phyloP scores from a whole-genome alignment of 2,329 filamentous ascomycete genomes.

The Tolypocladium inflatum region DNA sequence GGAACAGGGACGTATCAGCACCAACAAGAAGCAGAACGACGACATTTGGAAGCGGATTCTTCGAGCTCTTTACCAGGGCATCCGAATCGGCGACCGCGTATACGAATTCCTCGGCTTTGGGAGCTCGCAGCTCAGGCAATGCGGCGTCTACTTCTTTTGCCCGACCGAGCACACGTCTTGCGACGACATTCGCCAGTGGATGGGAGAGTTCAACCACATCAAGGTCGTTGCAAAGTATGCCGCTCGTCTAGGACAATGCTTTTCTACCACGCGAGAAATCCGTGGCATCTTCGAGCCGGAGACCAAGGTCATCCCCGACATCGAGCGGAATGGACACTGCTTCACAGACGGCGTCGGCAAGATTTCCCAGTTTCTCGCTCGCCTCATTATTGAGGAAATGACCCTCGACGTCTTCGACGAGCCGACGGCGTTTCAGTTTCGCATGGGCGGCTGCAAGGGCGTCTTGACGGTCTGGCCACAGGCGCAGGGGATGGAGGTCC shows the following conservation, averaged over 20 bases:
- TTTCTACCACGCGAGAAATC: conserved; percentile 81
- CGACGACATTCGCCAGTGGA: conserved; percentile 70
- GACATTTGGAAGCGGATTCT: conserved; percentile 67
- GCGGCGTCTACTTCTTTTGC: conserved; percentile 89
- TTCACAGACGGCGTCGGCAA: conserved; percentile 94
- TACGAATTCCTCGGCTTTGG: conserved; percentile 92
- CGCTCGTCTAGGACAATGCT: conserved; percentile 85
- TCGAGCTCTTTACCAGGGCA: conserved; percentile 65
- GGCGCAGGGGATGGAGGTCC: conserved; percentile 56
- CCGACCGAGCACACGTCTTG: conserved; percentile 57
- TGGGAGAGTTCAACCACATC: conserved; percentile 80
- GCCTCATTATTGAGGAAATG: conserved; percentile 64
- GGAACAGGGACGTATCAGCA: conserved; percentile 44
- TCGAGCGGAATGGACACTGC: conserved; percentile 56
- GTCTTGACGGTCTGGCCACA: conserved; percentile 69
- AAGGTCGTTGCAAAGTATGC: conserved; percentile 80
- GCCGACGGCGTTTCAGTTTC: conserved; percentile 85
- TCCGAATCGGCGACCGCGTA: conserved; percentile 68
- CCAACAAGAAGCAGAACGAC: conserved; percentile 47
- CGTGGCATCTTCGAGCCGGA: conserved; percentile 50
- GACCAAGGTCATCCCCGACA: conserved; percentile 56
- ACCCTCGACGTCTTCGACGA: conserved; percentile 44
- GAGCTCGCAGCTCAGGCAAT: conserved; percentile 88
- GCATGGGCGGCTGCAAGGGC: conserved; percentile 87
- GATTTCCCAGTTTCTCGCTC: conserved; percentile 70